Percentiles rank a stretch among this genome's conserved stretches.
Conservation (phyloP, 805 yeast species). For the Wickerhamomyces canadensis region DNA sequence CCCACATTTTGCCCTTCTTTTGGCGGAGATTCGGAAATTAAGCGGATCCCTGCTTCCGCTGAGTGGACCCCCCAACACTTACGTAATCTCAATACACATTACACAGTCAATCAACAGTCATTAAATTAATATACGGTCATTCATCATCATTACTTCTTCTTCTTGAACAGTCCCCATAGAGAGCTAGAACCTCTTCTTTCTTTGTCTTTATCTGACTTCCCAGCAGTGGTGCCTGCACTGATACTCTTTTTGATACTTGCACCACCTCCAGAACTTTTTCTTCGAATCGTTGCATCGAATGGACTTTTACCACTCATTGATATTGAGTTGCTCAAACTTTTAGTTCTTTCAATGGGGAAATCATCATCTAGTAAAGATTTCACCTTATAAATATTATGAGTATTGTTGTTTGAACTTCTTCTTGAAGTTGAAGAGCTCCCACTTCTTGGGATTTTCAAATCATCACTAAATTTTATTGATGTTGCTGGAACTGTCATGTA, state of each 20-base stretch:
- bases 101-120: not conserved
- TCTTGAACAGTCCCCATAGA: constrained; percentile 9
- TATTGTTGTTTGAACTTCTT: constrained; percentile 15
- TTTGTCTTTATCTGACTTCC: constrained; percentile 4
- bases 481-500: constrained; percentile 7
- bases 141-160: constrained; percentile 13
- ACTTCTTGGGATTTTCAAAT: constrained; percentile 11
- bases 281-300: too few species aligned
- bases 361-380: constrained; percentile 19
- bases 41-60: too few species aligned
- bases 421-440: constrained; percentile 1
- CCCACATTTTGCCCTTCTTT: too few species aligned
- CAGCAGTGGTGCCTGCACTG: constrained; percentile 4
- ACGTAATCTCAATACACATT: constrained; percentile 1
- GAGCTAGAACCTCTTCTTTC: constrained; percentile 11
- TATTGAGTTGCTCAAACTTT: constrained; percentile 8
- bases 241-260: constrained; percentile 5
- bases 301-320: constrained; percentile 4
- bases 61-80: too few species aligned
- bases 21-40: too few species aligned
- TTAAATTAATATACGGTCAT: too few species aligned
- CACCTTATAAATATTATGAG: constrained; percentile 17
- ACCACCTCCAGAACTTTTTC: constrained; percentile 1
- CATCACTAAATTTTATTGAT: constrained; percentile 18
- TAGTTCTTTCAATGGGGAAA: constrained; percentile 9